Conservation (phyloP, 2,329 filamentous ascomycete species). For the Fonsecaea nubica region DNA sequence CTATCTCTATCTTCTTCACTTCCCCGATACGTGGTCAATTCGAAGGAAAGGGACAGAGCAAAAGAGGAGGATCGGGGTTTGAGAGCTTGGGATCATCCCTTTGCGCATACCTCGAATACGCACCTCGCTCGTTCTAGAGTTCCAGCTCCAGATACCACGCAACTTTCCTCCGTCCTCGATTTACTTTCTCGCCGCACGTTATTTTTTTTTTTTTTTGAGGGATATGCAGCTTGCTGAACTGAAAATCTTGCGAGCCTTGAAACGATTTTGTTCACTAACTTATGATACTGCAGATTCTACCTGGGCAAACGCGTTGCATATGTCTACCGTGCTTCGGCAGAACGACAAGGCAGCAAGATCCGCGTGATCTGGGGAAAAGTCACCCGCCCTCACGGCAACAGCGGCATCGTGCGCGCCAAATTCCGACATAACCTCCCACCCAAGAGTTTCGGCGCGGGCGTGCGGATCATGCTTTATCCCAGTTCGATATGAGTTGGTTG, state of each 20-base stretch:
- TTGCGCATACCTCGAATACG: neutral
- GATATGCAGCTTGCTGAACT: neutral
- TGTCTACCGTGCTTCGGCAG: slow-evolving; percentile 94
- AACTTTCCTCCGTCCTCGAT: neutral
- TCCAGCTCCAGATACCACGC: neutral
- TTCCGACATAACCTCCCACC: slow-evolving; percentile 96
- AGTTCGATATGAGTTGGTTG: slow-evolving; percentile 75
- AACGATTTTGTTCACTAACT: slow-evolving; percentile 13
- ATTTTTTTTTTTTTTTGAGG: neutral
- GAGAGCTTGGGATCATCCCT: neutral
- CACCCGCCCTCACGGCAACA: slow-evolving; percentile 96
- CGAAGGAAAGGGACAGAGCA: neutral
- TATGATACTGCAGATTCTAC: slow-evolving; percentile 72
- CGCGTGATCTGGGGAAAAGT: slow-evolving; percentile 99
- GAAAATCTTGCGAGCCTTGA: neutral
- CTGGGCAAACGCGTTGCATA: slow-evolving; percentile 98
- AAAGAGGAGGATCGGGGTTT: neutral
- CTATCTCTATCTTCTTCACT: neutral
- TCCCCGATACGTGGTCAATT: neutral
- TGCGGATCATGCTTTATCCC: slow-evolving; percentile 97
- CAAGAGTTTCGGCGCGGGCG: slow-evolving; percentile 93
- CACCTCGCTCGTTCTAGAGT: neutral
- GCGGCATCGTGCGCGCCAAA: slow-evolving; percentile 95
- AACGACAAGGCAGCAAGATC: slow-evolving; percentile 97
- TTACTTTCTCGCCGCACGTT: neutral